phyloP scores from a whole-genome alignment of 768 basidiomycete genomes.

The Russula abietina region DNA sequence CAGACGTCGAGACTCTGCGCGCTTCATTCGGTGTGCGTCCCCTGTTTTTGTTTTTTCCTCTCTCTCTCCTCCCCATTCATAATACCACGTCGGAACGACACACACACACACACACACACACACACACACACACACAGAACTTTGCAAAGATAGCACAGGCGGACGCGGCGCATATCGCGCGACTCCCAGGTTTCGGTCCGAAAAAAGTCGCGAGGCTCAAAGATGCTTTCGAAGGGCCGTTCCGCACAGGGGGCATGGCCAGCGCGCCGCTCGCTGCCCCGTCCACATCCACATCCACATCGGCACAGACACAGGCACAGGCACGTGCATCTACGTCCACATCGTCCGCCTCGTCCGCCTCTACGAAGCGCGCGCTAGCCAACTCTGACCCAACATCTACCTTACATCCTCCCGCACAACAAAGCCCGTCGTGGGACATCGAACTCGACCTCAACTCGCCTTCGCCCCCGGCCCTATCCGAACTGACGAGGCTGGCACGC shows the following conservation, averaged over 20 bases:
- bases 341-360: neutral
- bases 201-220: constrained; percentile 88
- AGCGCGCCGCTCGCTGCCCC: constrained; percentile 31
- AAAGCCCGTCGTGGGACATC: constrained; percentile 62
- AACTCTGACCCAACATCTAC: neutral
- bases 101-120: constrained; percentile 36
- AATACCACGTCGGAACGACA: neutral
- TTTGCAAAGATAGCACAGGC: constrained; percentile 77
- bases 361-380: neutral
- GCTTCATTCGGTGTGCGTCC: constrained; percentile 80
- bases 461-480: neutral
- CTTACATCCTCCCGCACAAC: neutral
- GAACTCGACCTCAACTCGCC: constrained; percentile 47
- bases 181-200: constrained; percentile 88
- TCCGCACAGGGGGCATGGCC: constrained; percentile 65
- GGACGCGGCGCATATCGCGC: constrained; percentile 65
- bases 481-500: neutral
- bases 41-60: neutral
- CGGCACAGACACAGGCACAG: too few relatives aligned
- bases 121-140: too few relatives aligned
- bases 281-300: constrained; percentile 7
- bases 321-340: constrained; percentile 11
- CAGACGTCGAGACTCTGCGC: constrained; percentile 88
- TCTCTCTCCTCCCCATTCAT: neutral
- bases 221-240: constrained; percentile 87